Evolutionary conservation across 768 basidiomycete genomes (phyloP).

Genomic region (Suillus weaverae): DNA sequence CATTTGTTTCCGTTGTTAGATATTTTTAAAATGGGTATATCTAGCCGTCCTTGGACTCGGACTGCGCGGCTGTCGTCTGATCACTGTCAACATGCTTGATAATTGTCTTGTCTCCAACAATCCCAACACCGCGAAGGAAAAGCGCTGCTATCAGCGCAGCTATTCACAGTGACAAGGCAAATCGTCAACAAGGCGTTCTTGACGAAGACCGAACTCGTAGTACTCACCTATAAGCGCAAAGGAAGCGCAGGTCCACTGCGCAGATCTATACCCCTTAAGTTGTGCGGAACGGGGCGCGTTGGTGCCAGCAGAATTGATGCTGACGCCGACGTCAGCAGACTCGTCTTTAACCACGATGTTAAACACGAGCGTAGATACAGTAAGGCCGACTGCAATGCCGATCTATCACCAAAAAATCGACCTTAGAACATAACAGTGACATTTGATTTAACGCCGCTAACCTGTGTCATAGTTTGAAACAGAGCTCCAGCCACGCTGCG

Average conservation of each 20-base stretch:
- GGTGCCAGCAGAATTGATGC: conserved; percentile 25
- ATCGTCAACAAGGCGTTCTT: neutral
- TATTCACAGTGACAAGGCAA: conserved; percentile 7
- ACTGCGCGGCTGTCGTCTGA: conserved; percentile 18
- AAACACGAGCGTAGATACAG: conserved; percentile 71
- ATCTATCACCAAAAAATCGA: conserved; percentile 38
- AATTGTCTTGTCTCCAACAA: conserved; percentile 36
- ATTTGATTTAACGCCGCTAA: conserved; percentile 21
- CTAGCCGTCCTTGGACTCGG: neutral
- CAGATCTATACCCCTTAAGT: conserved; percentile 57
- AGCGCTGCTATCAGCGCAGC: conserved; percentile 34
- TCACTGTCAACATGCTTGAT: conserved; percentile 15
- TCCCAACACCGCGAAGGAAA: conserved; percentile 42
- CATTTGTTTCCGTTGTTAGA: neutral
- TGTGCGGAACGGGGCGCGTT: conserved; percentile 37
- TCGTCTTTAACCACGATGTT: conserved; percentile 45
- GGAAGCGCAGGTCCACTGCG: conserved; percentile 63
- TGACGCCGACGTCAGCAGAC: conserved; percentile 33
- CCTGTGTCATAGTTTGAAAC: conserved; percentile 80
- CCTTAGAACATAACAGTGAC: neutral
- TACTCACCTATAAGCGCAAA: conserved; percentile 56
- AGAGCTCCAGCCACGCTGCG: conserved; percentile 75
- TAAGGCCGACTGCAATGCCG: conserved; percentile 68
- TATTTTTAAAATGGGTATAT: neutral
- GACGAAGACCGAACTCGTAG: neutral